Base-by-base conservation (phyloP, 305 asterid genomes). In the Fraxinus angustifolia region DNA sequence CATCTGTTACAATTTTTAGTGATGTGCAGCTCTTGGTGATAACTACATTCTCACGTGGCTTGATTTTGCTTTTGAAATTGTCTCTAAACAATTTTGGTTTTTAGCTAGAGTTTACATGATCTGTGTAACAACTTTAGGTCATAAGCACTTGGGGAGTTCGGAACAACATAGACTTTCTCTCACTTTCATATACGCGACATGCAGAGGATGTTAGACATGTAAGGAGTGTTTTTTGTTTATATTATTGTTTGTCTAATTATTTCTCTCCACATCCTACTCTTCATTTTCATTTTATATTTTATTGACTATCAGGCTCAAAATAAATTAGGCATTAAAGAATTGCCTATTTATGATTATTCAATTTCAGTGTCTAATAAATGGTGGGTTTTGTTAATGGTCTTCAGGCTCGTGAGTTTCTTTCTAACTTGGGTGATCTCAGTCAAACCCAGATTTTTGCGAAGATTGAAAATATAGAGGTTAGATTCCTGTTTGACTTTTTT, bases 401-500 rank as follows among this genome's bases (percentile, higher is more conserved):
- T 68, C 93, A 94, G 98, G 97, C 96, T 70, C 97, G 98, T 72
- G 91, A 93, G 77, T 92, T 91, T 89, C 93, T 94, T 70, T 89
- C 96, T 76, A 86, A 89, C 84, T 81, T 93, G 79, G 96, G 97
- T 70, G 92, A 85, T 79, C 93, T 94, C 77, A 88, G 31, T 79
- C 96, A 91, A 85, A 92, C 97, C n/a, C 97, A 93, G 81, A 90
- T 94, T 80, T 90, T 89, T 71, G 98, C 98, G 0, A 94, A 94
- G 87, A 93, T 94, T 80, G 98, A 93, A 89, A 93, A 93, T 78
- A 91, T 94, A 16, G 98, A 94, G 97, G 98, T 94, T 30, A 80
- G 91, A 36, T 75, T 38, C 67, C 74, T 77, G 35, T 72, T 76
- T 65, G 50, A 73, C 28, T 77, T 76, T 34, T 12, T 4, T 48